Conservation (phyloP, 2,329 filamentous ascomycete species). For the Ceratocystis cubensis region DNA sequence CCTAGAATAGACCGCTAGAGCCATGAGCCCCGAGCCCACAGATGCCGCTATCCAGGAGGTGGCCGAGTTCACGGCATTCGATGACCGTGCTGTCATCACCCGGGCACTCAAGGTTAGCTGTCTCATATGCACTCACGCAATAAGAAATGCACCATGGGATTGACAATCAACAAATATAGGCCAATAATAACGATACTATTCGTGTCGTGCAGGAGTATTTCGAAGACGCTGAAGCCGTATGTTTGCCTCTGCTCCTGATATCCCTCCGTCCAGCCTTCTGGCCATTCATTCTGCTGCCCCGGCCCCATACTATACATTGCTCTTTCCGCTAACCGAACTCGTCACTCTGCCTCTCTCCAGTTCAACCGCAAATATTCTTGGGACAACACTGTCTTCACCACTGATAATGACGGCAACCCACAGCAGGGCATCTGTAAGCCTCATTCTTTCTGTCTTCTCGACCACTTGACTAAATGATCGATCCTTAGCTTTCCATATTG, state of each 20-base stretch:
- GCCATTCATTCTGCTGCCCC: background rate
- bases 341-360: constrained; percentile 25
- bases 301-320: background rate
- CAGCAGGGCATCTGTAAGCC: constrained; percentile 12
- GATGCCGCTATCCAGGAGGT: constrained; percentile 13
- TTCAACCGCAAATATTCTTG: constrained; percentile 41
- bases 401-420: constrained; percentile 38
- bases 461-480: background rate
- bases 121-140: background rate
- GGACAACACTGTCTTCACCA: constrained; percentile 43
- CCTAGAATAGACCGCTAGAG: background rate
- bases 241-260: background rate
- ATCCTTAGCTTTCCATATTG: constrained; percentile 43
- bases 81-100: constrained; percentile 9
- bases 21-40: background rate
- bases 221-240: constrained; percentile 12
- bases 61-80: constrained; percentile 16
- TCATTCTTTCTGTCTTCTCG: background rate
- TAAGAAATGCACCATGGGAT: background rate
- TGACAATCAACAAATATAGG: background rate
- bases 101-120: constrained; percentile 12
- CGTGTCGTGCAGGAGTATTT: constrained; percentile 20
- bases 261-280: background rate
- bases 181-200: constrained; percentile 17
- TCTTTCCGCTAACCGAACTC: background rate